Base-by-base conservation (phyloP, 2,329 filamentous ascomycete species). In the Colletotrichum caudatum region DNA sequence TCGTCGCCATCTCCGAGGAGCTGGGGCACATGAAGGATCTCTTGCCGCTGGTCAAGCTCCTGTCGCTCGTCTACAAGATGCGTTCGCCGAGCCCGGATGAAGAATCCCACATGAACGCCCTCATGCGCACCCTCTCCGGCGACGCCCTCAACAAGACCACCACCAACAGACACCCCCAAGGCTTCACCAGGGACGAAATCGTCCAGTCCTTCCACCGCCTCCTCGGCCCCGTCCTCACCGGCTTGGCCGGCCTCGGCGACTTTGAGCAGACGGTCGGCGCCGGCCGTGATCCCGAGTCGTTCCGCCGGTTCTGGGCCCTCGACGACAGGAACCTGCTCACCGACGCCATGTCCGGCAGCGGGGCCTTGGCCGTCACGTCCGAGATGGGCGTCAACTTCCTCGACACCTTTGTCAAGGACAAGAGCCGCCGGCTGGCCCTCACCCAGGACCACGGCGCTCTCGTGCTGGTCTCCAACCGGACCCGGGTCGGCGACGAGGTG, bases 241-340 rank as follows among this genome's bases (percentile, higher is more conserved):
- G 80, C 48, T 75, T 81, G 74, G 78, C 79, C 4, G 80, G 80
- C 20, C 76, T 81, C 71, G 65, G 75, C 18, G 78, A 80, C 41
- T 77, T 81, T 39, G 75, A 80, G 51, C 68, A 75, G 44, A 78
- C 78, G 57, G 78, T 81, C 37, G 77, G 76, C 46, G 80, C 76
- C 59, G 77, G 77, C 65, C 76, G 76, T 7, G 74, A 78, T 7
- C 79, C 80, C n/a, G 77, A 76, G 29, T 76, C 77, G 59, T 81
- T 81, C 68, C 74, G 80, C 14, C 76, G 79, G 44, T 81, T 81
- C 66, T 81, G 80, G 80, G 76, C 74, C 26, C 75, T 81, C 14
- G 78, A 79, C 66, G 77, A 73, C 23, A 76, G 76, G 66, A 81
- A 81, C 39, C 74, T 81, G 48, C 79, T 81, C 68, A 74, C 75